Percentiles rank a stretch among this genome's conserved stretches.
These are phyloP conservation scores for Leccinum olivaceopallidum DNA, from an alignment of 768 basidiomycete genomes.

Conservation along the genomic window DNA sequence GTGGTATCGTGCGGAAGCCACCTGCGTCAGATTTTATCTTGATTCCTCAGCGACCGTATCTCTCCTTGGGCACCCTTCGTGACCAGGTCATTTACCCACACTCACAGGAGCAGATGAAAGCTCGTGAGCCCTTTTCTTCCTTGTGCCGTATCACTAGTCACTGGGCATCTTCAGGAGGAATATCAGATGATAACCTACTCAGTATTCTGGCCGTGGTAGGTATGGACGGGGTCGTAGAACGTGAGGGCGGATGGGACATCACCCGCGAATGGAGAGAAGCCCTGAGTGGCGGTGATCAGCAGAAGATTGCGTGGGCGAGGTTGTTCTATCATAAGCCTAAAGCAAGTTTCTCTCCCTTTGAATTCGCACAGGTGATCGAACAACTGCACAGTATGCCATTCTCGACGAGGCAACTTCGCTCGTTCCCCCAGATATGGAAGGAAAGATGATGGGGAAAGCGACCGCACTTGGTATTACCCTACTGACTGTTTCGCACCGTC, in stretches of 20 bases:
- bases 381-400: slow-evolving; percentile 77
- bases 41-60: slow-evolving; percentile 94
- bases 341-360: slow-evolving; percentile 41
- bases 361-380: slow-evolving; percentile 1
- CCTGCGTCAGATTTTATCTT: slow-evolving; percentile 86
- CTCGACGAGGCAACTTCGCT: slow-evolving; percentile 96
- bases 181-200: slow-evolving; percentile 75
- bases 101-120: slow-evolving; percentile 74
- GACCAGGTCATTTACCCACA: slow-evolving; percentile 98
- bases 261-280: slow-evolving; percentile 93
- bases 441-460: slow-evolving; percentile 92
- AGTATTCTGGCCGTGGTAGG: slow-evolving; percentile 74
- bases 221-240: slow-evolving; percentile 83
- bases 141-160: slow-evolving; percentile 7
- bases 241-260: slow-evolving; percentile 95
- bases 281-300: slow-evolving; percentile 93
- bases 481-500: slow-evolving; percentile 92
- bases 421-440: slow-evolving; percentile 91
- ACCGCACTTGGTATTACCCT: slow-evolving; percentile 87
- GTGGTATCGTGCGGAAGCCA: slow-evolving; percentile 87
- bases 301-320: slow-evolving; percentile 96
- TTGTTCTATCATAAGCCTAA: slow-evolving; percentile 95
- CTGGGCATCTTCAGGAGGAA: slow-evolving; percentile 47
- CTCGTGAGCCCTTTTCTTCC: slow-evolving; percentile 47
- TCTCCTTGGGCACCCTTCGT: slow-evolving; percentile 89